Evolutionary conservation across 306 rosid genomes (phyloP), one percentile per base, ranked within the genome.

Genomic region (Crotalaria pallida): DNA sequence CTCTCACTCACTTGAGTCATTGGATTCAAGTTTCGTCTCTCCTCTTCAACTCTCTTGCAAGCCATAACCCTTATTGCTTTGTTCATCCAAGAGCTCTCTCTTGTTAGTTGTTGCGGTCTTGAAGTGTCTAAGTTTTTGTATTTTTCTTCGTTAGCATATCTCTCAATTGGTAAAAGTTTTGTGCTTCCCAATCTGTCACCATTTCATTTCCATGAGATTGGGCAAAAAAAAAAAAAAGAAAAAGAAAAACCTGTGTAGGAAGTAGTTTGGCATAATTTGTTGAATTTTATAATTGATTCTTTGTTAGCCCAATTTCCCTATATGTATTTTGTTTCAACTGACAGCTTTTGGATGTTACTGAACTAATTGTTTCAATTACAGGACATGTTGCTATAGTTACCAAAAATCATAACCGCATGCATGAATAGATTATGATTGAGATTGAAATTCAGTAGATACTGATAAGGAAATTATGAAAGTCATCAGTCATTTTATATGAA

Each of bases 401-500:
- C 8, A 2, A 19, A 58, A 48, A 49, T 6, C 3, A 26, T 19
- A 34, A 18, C 40, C 12, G 41, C 3, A 29, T 53, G 41, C 22
- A 53, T 56, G 15, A 31, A 41, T 31, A 27, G 10, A 55, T 7
- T 1, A 10, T 2, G 41, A 45, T n/a, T 21, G 52, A 68, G 53
- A 41, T 58, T 44, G 50, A 56, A 55, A 44, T 26, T 16, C 27
- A 19, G 60, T 45, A 56, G 60, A 41, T 67, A 26, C 44, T 6
- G 51, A 15, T 2, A 40, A 5, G n/a, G 53, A 15, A 58, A 17
- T 6, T 71, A 33, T 55, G 38, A 15, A 50, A 61, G 44, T 45
- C 59, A 74, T 13, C 19, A 22, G n/a, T 58, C 44, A 13, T 50
- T 45, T n/a, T 79, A 65, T 76, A 88, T 91, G 89, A 79, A 69